Base-by-base conservation (phyloP, 495 filamentous ascomycete species). In the Xylona heveae region DNA sequence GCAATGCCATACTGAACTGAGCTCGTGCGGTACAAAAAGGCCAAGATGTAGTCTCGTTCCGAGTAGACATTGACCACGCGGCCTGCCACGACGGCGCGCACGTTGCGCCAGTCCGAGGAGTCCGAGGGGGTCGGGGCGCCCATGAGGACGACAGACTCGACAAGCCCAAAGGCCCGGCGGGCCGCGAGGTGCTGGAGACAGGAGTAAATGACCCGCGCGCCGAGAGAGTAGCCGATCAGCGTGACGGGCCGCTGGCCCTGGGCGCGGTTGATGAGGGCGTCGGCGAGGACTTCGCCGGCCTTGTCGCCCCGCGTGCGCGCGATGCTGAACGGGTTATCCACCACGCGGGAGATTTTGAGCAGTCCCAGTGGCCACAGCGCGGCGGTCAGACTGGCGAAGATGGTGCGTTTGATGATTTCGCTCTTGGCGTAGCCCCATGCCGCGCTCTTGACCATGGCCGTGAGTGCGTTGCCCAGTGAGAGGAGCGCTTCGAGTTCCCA, bases 241-340 rank as follows among this genome's bases (percentile, higher is more conserved):
- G 74, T 88, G 2, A 94, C 76, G 0, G 85, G 73, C 14, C 88
- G 65, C 49, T 93, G 81, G 9, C 88, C 88, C 43, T 90, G 84
- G 1, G 73, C 72, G 41, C 74, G 81, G 52, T 77, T 84, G 39
- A 88, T 78, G 30, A 97, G 53, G 9, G 81, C 72, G 47, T 97
- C 84, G 3, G 85, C 84, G 0, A 97, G 66, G 8, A 81, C 69
- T 21, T 66, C 53, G 0, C 88, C 88, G 1, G 80, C 76, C 53
- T 94, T 95, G 42, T 94, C 83, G 14, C 78, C 71, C 30, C 82
- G 65, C 19, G 70, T 59, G 48, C 78, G 84, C 6, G 74, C 80
- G 20, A 88, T 62, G 34, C 63, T 78, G 62, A 91, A 97, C 0
- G 80, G 80, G 49, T 91, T 92, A 42, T 94, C 88, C 19, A 92